These are phyloP conservation scores for Kazachstania bromeliacearum DNA, from an alignment of 805 yeast species.

Conservation along the genomic window DNA sequence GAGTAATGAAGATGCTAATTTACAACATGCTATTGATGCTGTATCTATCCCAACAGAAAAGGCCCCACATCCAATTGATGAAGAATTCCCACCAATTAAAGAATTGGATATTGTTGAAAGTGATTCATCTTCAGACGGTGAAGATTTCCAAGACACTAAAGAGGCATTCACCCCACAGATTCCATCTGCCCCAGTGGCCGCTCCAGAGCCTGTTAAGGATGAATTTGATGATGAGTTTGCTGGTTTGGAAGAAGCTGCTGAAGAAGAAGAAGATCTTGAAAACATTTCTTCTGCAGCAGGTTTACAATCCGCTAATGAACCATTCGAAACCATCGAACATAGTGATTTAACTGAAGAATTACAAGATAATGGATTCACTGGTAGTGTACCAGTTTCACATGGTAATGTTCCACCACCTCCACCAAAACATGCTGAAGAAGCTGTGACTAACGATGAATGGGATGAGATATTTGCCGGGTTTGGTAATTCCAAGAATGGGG, in stretches of 20 bases:
- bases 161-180: conserved; percentile 6
- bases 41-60: conserved; percentile 10
- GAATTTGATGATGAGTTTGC: conserved; percentile 37
- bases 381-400: conserved; percentile 4
- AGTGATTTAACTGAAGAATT: conserved; percentile 21
- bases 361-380: conserved; percentile 19
- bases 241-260: conserved; percentile 37
- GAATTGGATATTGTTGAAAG: conserved; percentile 48
- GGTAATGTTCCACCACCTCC: conserved; percentile 2
- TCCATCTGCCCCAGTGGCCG: conserved; percentile 1
- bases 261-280: conserved; percentile 26
- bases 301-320: conserved; percentile 9
- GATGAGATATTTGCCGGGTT: conserved; percentile 87
- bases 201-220: conserved; percentile 21
- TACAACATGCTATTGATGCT: conserved; percentile 7
- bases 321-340: conserved; percentile 21
- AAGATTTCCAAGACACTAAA: conserved; percentile 16
- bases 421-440: conserved; percentile 4
- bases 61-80: conserved; percentile 19
- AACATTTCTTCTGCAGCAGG: conserved; percentile 1
- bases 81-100: conserved; percentile 55
- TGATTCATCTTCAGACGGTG: conserved; percentile 39
- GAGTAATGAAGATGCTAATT: conserved; percentile 4
- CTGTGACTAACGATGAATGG: conserved; percentile 67
- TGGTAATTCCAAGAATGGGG: conserved; percentile 37